Conservation (phyloP, 345 rosid species). For the Clarkia xantiana region DNA sequence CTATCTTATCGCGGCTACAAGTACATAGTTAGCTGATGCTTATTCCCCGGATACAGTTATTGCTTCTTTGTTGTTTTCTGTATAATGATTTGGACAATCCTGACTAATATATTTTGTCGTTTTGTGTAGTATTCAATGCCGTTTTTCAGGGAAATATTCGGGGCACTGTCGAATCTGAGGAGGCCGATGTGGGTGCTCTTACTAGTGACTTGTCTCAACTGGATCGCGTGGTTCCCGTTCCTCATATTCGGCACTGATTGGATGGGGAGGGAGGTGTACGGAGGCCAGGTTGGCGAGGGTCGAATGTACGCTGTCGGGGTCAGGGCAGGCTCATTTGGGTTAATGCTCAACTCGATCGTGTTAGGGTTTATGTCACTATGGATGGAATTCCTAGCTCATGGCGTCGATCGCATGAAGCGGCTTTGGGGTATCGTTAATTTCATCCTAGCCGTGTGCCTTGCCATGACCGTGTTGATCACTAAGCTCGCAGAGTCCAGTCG, state of each 20-base stretch:
- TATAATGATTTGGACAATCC: too few relatives aligned
- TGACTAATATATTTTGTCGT: too few relatives aligned
- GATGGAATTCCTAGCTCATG: slow-evolving; percentile 13
- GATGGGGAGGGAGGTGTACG: slow-evolving; percentile 43
- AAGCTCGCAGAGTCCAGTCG: slow-evolving; percentile 46
- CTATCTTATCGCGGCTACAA: too few relatives aligned
- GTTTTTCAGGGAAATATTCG: slow-evolving; percentile 13
- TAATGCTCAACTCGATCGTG: slow-evolving; percentile 35
- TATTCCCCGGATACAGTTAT: too few relatives aligned
- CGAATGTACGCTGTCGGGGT: slow-evolving; percentile 25
- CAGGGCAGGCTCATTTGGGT: slow-evolving; percentile 27
- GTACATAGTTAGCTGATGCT: too few relatives aligned
- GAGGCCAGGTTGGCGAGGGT: slow-evolving; percentile 16
- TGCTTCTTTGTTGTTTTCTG: too few relatives aligned
- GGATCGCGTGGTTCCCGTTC: slow-evolving; percentile 44
- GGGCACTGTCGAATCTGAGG: slow-evolving; percentile 16
- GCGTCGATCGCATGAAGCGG: slow-evolving; percentile 19
- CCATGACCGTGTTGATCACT: slow-evolving; percentile 35
- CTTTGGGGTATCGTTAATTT: slow-evolving; percentile 69
- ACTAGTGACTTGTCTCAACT: slow-evolving; percentile 31
- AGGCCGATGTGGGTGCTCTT: slow-evolving; percentile 35
- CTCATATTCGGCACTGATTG: slow-evolving; percentile 36
- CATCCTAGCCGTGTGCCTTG: slow-evolving; percentile 43
- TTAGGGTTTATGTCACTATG: slow-evolving; percentile 20
- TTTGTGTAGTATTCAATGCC: neutral